phyloP scores from a whole-genome alignment of 225 moss, liverwort and hornwort species.

The Anthoceros angustus region DNA sequence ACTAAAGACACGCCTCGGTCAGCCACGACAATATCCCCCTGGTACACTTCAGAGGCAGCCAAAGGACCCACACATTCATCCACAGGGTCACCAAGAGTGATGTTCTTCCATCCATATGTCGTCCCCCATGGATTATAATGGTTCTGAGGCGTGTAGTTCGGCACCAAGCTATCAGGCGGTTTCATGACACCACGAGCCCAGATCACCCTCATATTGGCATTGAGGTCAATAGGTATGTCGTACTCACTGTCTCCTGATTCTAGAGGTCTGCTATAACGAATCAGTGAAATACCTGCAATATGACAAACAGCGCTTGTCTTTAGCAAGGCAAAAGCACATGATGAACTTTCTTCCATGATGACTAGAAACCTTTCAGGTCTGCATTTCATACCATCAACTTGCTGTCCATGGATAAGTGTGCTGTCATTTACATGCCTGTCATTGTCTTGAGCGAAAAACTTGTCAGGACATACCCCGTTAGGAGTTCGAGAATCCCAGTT shows the following conservation, averaged over 20 bases:
- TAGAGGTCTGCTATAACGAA: slow-evolving; percentile 71
- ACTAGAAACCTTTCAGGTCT: not conserved
- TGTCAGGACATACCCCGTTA: slow-evolving; percentile 88
- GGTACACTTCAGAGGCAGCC: slow-evolving; percentile 48
- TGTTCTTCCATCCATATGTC: slow-evolving; percentile 38
- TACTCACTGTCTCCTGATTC: slow-evolving; percentile 39
- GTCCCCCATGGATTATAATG: slow-evolving; percentile 55
- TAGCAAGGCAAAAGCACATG: not conserved
- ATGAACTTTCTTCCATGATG: not conserved
- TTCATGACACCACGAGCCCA: slow-evolving; percentile 89
- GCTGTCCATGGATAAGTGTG: slow-evolving; percentile 64
- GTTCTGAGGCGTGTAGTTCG: slow-evolving; percentile 74
- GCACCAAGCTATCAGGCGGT: slow-evolving; percentile 48
- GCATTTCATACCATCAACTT: slow-evolving; percentile 42
- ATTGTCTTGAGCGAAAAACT: slow-evolving; percentile 41
- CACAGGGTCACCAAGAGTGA: slow-evolving; percentile 29
- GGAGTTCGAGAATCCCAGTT: slow-evolving; percentile 79
- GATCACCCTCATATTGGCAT: slow-evolving; percentile 46
- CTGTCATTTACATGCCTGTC: slow-evolving; percentile 36
- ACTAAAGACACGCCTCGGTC: slow-evolving; percentile 77
- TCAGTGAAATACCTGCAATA: slow-evolving; percentile 62
- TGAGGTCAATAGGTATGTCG: slow-evolving; percentile 56
- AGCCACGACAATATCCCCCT: slow-evolving; percentile 80
- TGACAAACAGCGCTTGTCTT: not conserved
- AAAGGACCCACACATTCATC: slow-evolving; percentile 83